Base-by-base conservation (phyloP, 1,284 basidiomycete species). In the Caloboletus inedulis region DNA sequence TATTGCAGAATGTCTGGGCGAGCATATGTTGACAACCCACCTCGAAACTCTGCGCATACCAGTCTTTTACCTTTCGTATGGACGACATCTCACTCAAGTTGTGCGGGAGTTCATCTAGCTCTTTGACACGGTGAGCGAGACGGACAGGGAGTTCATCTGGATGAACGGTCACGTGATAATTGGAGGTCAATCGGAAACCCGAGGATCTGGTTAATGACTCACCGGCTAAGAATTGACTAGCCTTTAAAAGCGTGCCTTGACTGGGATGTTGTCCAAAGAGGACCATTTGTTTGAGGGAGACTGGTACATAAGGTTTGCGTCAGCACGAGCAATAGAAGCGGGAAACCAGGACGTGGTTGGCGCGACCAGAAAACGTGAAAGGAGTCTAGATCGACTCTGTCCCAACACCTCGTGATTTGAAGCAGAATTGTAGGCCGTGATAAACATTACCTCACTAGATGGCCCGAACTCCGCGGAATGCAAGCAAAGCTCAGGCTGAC, bases 11-110 rank as follows among this genome's bases (percentile, higher is more conserved):
- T 18, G n/a, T 23, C 23, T 35, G 19, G 33, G 19, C 31, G n/a
- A 25, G 9, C 1, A 7, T 27, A 41, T 31, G 30, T 21, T 27
- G 33, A 75, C 82, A 56, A 56, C 64, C 21, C 50, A 94, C 94
- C 79, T 98, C 91, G 66, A 99, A 99, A 16, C 92, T 95, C 75
- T 99, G 93, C 0, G 95, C 96, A 69, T 99, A 99, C 96, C 96
- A 99, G 66, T 97, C 88, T 76, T 96, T 96, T 59, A 99, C 96
- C 66, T 91, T 94, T 59, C 89, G 84, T 60, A 99, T 98, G 43
- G 89, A 92, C 0, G 90, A 86, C 95, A 97, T 98, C 53, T 86
- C 83, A 63, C 87, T 88, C 55, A 99, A 79, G 48, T 93, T 89
- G 71, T 98, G 91, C 0, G 97, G 96, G 5, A 99, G 80, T 61